phyloP scores from a whole-genome alignment of 2,329 filamentous ascomycete genomes.

The Penicillium brevicompactum region DNA sequence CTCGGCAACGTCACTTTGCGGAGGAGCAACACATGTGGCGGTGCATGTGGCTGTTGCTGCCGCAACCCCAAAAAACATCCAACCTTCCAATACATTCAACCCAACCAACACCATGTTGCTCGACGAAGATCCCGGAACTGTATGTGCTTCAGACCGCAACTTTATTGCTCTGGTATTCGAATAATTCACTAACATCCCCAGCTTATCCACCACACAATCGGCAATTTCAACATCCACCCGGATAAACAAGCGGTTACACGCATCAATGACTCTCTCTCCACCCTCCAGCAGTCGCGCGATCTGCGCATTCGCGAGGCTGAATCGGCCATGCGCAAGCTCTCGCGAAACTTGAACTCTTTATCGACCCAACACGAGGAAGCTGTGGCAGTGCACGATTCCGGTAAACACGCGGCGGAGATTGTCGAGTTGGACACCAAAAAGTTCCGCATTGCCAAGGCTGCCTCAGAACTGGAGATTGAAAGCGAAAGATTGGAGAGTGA shows the following conservation, averaged over 20 bases:
- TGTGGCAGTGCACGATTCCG: constrained; percentile 71
- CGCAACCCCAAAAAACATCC: constrained; percentile 36
- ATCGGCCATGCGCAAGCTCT: constrained; percentile 68
- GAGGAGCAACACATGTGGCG: constrained; percentile 35
- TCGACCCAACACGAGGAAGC: constrained; percentile 77
- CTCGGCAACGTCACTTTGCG: constrained; percentile 30
- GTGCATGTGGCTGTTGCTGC: constrained; percentile 44
- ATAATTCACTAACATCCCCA: constrained; percentile 39
- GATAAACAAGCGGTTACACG: constrained; percentile 84
- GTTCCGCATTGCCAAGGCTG: constrained; percentile 90
- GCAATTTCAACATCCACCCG: constrained; percentile 91
- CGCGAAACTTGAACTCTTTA: constrained; percentile 74
- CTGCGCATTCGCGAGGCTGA: constrained; percentile 73
- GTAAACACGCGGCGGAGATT: constrained; percentile 80
- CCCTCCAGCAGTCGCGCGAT: constrained; percentile 81
- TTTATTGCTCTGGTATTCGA: no score
- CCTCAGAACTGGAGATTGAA: constrained; percentile 87
- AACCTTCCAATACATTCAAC: constrained; percentile 5
- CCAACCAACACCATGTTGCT: constrained; percentile 75
- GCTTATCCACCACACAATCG: constrained; percentile 89
- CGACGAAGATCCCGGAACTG: constrained; percentile 86
- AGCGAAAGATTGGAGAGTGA: constrained; percentile 86
- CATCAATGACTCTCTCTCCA: constrained; percentile 79
- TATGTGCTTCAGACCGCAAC: constrained; percentile 47
- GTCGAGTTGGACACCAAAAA: constrained; percentile 88